phyloP scores from a whole-genome alignment of 2,329 filamentous ascomycete genomes.

The Pestalotiopsis fici region DNA sequence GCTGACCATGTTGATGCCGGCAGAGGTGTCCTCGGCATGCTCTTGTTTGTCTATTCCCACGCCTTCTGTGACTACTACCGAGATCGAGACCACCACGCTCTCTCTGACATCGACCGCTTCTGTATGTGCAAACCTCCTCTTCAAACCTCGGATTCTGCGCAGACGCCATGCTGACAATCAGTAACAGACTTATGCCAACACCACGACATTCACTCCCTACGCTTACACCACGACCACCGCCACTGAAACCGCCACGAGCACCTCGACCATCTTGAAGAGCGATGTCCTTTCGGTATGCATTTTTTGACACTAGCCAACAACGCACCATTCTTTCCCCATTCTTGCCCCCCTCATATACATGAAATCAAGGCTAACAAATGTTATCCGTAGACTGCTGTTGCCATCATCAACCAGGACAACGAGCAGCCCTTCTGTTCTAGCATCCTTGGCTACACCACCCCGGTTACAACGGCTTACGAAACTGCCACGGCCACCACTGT shows the following conservation, averaged over 20 bases:
- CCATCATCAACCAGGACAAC: not conserved
- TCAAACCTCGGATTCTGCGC: not conserved
- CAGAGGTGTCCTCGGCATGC: not conserved
- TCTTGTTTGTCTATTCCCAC: conserved; percentile 1
- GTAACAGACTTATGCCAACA: not conserved
- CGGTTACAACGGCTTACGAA: not conserved
- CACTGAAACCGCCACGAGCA: conserved; percentile 1
- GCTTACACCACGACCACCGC: not conserved
- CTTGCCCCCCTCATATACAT: not conserved
- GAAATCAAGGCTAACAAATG: not conserved
- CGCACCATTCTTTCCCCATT: not conserved
- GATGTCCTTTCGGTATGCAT: not conserved
- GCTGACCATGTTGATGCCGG: not conserved
- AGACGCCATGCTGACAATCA: not conserved
- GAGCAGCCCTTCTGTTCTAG: not conserved
- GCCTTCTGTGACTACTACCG: not conserved
- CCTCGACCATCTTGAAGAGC: conserved; percentile 2
- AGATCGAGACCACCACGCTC: not conserved
- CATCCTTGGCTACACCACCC: not conserved
- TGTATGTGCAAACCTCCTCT: not conserved
- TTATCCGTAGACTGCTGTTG: not conserved
- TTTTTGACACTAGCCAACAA: not conserved
- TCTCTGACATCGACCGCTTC: not conserved
- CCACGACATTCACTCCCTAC: not conserved
- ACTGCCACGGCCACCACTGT: not conserved